phyloP scores from a whole-genome alignment of 331 rosid species.

The Prunus yedoensis region DNA sequence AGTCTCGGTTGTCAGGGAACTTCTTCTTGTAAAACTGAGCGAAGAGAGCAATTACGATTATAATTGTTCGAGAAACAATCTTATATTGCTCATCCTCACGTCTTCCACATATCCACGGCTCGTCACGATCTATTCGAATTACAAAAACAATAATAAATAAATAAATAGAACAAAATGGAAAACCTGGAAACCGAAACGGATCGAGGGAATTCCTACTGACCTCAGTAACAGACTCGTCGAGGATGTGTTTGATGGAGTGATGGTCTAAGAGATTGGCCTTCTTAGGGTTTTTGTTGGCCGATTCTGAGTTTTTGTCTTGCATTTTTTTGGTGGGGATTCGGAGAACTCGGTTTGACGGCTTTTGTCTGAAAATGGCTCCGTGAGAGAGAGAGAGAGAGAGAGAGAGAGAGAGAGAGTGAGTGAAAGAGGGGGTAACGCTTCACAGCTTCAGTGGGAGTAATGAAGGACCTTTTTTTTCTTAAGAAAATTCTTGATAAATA shows the following conservation, averaged over 20 bases:
- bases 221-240: slow-evolving; percentile 85
- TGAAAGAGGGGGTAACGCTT: background rate
- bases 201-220: slow-evolving; percentile 28
- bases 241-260: slow-evolving; percentile 76
- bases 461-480: too few relatives aligned
- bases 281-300: slow-evolving; percentile 51
- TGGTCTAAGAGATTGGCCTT: slow-evolving; percentile 88
- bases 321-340: slow-evolving; percentile 8
- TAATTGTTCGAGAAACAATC: slow-evolving; percentile 50
- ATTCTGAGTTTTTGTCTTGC: slow-evolving; percentile 38
- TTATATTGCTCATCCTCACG: slow-evolving; percentile 79
- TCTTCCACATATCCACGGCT: slow-evolving; percentile 78
- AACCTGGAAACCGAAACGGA: background rate
- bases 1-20: slow-evolving; percentile 88
- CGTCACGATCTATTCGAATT: slow-evolving; percentile 51
- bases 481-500: too few relatives aligned
- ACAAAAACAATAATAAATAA: background rate
- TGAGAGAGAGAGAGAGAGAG: too few relatives aligned
- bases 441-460: background rate
- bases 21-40: slow-evolving; percentile 94
- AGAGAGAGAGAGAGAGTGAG: background rate
- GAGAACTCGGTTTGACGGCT: slow-evolving; percentile 6
- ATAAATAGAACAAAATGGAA: background rate
- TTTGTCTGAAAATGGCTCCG: background rate
- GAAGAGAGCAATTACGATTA: slow-evolving; percentile 74